Base-by-base conservation (phyloP, 2,329 filamentous ascomycete genomes). In the Alternaria rosae region DNA sequence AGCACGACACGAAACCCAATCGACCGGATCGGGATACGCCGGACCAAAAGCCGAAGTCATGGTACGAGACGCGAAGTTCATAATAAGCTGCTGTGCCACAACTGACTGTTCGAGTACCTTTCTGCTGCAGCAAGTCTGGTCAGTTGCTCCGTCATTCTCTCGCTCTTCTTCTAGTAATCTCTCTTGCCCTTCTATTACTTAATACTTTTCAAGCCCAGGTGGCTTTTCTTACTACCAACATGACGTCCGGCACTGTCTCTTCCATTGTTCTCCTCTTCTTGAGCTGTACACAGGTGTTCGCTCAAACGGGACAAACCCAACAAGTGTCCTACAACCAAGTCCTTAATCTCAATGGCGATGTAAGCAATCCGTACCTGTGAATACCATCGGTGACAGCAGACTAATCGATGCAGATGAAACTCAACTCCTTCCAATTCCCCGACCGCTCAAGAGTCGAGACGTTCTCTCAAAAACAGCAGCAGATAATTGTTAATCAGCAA, bases 401-500 rank as follows among this genome's bases (percentile, higher is more conserved):
- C 67, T 75, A 57, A 76, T 30, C 3, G n/a, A 30, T 1, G 8
- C 43, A 79, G 77, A 79, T 79, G 77, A 44, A 64, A 42, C 68
- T 79, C 32, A 79, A 78, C 67, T 78, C 76, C 10, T 76, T 79
- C 59, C 54, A 69, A 43, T 79, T 79, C 54, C 77, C 76, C 10
- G 77, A 79, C 62, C 70, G 75, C 45, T 78, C 76, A 35, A 76
- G 72, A 59, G 62, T 79, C 35, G 77, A 79, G 66, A 78, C 76
- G 2, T 78, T 77, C 56, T 78, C 76, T 4, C 77, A 79, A 52
- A 78, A 71, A 48, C 77, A 79, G 57, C 76, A 76, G 35, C 77
- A 79, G 56, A 64, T 79, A 74, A 78, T 79, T 25, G 77, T 79
- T 73, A 79, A 79, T 77, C 77, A 79, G 66, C 73, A 79, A 64